Evolutionary conservation across 306 rosid genomes (phyloP), one percentile per base, ranked within the genome.

Genomic region (Begonia fuchsioides): DNA sequence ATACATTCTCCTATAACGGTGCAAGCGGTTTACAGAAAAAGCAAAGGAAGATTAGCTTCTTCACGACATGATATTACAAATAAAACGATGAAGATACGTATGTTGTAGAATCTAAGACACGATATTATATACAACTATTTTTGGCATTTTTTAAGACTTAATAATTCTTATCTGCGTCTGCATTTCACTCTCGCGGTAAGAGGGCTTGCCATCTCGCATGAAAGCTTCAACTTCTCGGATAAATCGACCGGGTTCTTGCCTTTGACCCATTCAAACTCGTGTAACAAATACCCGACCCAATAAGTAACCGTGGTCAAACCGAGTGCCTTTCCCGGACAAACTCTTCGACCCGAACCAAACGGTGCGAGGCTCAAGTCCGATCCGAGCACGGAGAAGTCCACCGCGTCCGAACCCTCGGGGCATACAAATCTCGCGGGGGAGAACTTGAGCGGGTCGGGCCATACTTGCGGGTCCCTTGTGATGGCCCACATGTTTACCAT

Each of bases 401-500:
- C 1, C 35, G 8, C 12, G 61, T 2, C 58, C 44, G 0, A 6
- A 61, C 3, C 8, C 35, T 26, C 35, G 0, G 43, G 52, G 0
- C 58, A 13, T 1, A 79, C 9, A 15, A 92, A 92, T 55, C 96
- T 68, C 47, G 70, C 61, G 0, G 94, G 95, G 35, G 13, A 71
- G 56, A 85, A 92, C 46, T 72, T 64, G 8, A 71, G 55, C 7
- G 95, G 87, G 67, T 71, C 71, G 15, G 1, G 18, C 98, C 96
- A 92, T 0, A 82, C 73, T 0, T 40, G 41, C 0, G 83, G 83
- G 68, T 81, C 96, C 73, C 96, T 35, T 0, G 86, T 54, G 18
- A 92, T 85, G 49, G 96, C 86, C 94, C 94, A 85, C 96, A 92
- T 85, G 17, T 92, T 85, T 1, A 92, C 94, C 92, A 85, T 82